Conservation (phyloP, 179 eudicot species). For the Beta corolliflora region DNA sequence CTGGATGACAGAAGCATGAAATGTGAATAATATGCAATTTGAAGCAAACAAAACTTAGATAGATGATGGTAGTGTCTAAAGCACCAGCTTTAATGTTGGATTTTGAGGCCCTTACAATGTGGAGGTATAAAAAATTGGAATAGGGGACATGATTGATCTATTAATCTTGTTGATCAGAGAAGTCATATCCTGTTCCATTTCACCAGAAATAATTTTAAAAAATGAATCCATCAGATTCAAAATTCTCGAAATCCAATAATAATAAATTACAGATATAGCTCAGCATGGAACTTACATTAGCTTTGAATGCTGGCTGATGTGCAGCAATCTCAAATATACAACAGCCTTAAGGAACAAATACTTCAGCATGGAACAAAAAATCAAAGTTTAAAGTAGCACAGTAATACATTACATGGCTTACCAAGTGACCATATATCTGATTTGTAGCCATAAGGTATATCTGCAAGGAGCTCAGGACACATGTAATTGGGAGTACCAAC, state of each 20-base stretch:
- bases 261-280: background rate
- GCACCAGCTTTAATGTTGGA: background rate
- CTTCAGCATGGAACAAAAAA: constrained; percentile 10
- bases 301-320: constrained; percentile 83
- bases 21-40: background rate
- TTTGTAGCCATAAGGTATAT: constrained; percentile 91
- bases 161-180: constrained; percentile 88
- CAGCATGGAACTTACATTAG: constrained; percentile 60
- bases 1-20: constrained; percentile 39
- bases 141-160: constrained; percentile 63
- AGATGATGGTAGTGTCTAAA: background rate
- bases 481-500: constrained; percentile 84
- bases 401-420: constrained; percentile 30
- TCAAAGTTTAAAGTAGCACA: background rate
- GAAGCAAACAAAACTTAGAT: background rate
- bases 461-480: constrained; percentile 95
- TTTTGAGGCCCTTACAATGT: constrained; percentile 43
- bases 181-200: constrained; percentile 66
- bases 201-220: background rate
- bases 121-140: constrained; percentile 70
- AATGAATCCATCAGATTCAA: background rate
- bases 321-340: constrained; percentile 94
- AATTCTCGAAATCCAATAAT: background rate
- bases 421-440: constrained; percentile 99
- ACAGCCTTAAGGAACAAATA: constrained; percentile 56